These are phyloP conservation scores for Ichthyophonus hoferi DNA, from an alignment of 208 protist species.

Conservation along the genomic window DNA sequence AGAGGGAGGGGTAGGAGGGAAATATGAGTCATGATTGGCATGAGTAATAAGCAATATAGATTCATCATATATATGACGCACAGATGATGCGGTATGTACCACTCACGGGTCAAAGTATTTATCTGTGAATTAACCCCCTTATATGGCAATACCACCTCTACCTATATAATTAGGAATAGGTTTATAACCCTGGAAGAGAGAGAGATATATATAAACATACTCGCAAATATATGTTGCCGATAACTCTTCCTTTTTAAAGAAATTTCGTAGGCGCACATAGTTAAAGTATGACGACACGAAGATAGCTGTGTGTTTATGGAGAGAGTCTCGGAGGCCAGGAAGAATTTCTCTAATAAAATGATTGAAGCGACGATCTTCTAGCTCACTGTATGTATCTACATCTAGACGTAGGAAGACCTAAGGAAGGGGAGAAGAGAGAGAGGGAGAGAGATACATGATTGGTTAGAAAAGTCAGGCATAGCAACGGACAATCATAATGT, in stretches of 20 bases:
- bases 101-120: too few relatives aligned
- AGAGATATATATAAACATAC: slow-evolving; percentile 76
- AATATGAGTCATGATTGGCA: too few relatives aligned
- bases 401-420: slow-evolving; percentile 81
- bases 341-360: slow-evolving; percentile 75
- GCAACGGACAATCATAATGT: too few relatives aligned
- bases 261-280: slow-evolving; percentile 87
- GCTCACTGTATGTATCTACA: slow-evolving; percentile 49
- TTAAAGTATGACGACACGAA: slow-evolving; percentile 90
- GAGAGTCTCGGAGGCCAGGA: neutral
- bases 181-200: too few relatives aligned
- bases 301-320: slow-evolving; percentile 60
- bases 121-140: too few relatives aligned
- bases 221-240: slow-evolving; percentile 76
- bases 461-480: too few relatives aligned
- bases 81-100: too few relatives aligned
- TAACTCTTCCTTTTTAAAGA: slow-evolving; percentile 79
- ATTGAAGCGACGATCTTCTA: slow-evolving; percentile 78
- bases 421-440: slow-evolving; percentile 56
- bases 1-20: neutral
- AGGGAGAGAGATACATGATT: too few relatives aligned
- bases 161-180: too few relatives aligned
- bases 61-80: too few relatives aligned
- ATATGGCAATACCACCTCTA: neutral
- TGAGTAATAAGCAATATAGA: too few relatives aligned